phyloP scores from a whole-genome alignment of 1,284 basidiomycete genomes.

The Caloboletus firmus region DNA sequence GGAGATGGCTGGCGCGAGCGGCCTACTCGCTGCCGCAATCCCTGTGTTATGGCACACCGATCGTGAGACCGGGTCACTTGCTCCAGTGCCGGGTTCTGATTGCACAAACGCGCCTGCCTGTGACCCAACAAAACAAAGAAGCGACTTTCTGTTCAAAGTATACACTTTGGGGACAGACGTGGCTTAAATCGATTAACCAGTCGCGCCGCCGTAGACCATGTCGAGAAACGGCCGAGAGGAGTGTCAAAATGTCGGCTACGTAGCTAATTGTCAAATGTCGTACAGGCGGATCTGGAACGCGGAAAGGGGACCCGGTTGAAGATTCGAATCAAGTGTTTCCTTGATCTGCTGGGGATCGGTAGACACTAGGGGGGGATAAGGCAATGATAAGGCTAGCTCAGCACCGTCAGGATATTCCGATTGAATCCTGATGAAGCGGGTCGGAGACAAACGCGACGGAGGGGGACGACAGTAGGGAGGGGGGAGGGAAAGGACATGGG shows the following conservation, averaged over 20 bases:
- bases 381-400: background rate
- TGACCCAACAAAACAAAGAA: background rate
- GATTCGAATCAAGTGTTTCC: background rate
- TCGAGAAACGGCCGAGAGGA: background rate
- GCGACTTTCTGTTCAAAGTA: background rate
- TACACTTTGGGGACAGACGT: background rate
- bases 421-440: background rate
- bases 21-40: background rate
- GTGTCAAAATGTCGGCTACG: background rate
- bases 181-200: background rate
- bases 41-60: background rate
- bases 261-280: background rate
- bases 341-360: slow-evolving; percentile 4
- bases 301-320: background rate
- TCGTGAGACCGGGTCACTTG: background rate
- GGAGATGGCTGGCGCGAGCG: slow-evolving; percentile 2
- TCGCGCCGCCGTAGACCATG: background rate
- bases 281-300: slow-evolving; percentile 6
- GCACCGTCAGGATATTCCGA: background rate
- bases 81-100: background rate
- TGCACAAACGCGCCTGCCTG: background rate
- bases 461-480: background rate
- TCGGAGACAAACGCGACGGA: background rate
- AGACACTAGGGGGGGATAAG: background rate
- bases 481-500: background rate